phyloP scores from a whole-genome alignment of 257 asterid species.

The Fraxinus pennsylvanica region DNA sequence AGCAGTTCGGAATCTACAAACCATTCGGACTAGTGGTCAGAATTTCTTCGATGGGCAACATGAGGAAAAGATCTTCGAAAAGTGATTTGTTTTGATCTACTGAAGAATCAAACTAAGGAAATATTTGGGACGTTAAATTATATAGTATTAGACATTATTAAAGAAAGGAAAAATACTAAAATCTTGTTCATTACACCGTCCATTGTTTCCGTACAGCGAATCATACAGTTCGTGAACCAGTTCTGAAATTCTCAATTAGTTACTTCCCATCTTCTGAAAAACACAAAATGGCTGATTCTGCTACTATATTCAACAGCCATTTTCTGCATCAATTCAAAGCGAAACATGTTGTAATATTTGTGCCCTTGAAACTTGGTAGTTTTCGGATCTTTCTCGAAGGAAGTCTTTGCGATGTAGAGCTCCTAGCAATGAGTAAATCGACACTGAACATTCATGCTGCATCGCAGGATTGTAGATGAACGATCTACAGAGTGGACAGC shows the following conservation, averaged over 20 bases:
- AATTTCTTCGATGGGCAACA: too few relatives aligned
- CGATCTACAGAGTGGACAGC: slow-evolving; percentile 74
- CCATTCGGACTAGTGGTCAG: too few relatives aligned
- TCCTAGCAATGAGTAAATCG: slow-evolving; percentile 33
- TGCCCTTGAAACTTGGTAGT: neutral
- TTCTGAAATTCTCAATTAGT: too few relatives aligned
- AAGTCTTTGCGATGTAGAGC: slow-evolving; percentile 50
- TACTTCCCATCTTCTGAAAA: neutral
- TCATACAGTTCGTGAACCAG: neutral
- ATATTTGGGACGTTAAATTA: too few relatives aligned
- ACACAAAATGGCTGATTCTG: slow-evolving; percentile 15
- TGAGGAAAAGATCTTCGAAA: too few relatives aligned
- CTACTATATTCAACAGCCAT: slow-evolving; percentile 10
- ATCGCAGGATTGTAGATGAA: slow-evolving; percentile 11
- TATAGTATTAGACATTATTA: too few relatives aligned
- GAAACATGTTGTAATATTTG: slow-evolving; percentile 26
- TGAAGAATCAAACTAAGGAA: too few relatives aligned
- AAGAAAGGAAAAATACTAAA: too few relatives aligned
- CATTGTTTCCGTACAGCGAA: neutral
- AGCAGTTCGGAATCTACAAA: too few relatives aligned
- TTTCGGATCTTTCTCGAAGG: slow-evolving; percentile 35
- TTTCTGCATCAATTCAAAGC: neutral
- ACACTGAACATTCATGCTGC: slow-evolving; percentile 25
- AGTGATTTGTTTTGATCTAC: too few relatives aligned
- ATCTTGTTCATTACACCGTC: neutral